A percentile compares a stretch with the other conserved stretches of the same genome.
These are phyloP conservation scores for Penicillium sp. DNA, from an alignment of 2,329 filamentous ascomycete genomes.

Conservation along the genomic window DNA sequence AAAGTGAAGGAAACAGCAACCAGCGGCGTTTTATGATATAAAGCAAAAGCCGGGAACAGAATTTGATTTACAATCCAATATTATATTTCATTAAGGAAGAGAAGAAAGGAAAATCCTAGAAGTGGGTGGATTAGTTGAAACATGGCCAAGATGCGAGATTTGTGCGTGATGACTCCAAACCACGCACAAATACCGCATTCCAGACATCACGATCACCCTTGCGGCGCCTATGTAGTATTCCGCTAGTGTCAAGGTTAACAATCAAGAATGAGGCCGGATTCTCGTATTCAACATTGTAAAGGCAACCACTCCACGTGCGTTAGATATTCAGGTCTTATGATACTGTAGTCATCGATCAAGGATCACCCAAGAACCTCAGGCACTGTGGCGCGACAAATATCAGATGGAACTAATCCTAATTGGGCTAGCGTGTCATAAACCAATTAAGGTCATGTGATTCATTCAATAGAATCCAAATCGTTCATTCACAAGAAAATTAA, in stretches of 20 bases:
- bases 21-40: background rate
- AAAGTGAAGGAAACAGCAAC: background rate
- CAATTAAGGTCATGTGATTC: background rate
- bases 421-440: background rate
- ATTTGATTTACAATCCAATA: background rate
- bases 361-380: constrained; percentile 1
- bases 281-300: constrained; percentile 1
- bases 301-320: background rate
- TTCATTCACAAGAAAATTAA: background rate
- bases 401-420: background rate
- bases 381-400: background rate
- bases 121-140: constrained; percentile 8
- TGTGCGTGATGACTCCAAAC: constrained; percentile 30
- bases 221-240: constrained; percentile 11
- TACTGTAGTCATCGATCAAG: background rate
- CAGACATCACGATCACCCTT: constrained; percentile 12
- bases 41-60: background rate
- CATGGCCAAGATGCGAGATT: constrained; percentile 29
- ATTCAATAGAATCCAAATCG: background rate
- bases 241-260: background rate
- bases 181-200: constrained; percentile 40
- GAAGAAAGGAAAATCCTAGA: constrained; percentile 16
- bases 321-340: background rate
- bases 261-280: constrained; percentile 8
- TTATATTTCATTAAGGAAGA: constrained; percentile 2